phyloP scores from a whole-genome alignment of 176 grass and related monocot genomes.

The Puccinellia tenuiflora region DNA sequence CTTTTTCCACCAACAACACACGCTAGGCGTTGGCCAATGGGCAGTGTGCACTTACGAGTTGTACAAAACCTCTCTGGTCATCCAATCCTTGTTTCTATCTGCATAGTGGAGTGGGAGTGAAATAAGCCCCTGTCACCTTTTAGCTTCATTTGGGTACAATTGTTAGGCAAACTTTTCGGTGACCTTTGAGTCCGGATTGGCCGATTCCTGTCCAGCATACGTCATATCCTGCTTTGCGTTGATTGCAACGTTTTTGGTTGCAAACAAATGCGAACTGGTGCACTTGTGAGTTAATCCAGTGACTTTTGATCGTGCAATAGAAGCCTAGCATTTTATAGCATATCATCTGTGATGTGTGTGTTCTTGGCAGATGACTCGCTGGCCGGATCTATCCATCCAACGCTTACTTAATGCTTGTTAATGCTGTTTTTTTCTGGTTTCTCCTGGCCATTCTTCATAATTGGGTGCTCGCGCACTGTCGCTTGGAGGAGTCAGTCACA shows the following conservation, averaged over 20 bases:
- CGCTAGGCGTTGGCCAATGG: background rate
- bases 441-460: too few relatives aligned
- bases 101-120: background rate
- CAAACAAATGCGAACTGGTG: constrained; percentile 4
- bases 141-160: background rate
- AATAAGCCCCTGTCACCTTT: background rate
- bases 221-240: background rate
- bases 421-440: too few relatives aligned
- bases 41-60: background rate
- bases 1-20: too few relatives aligned
- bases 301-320: background rate
- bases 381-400: background rate
- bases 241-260: constrained; percentile 21
- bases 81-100: background rate
- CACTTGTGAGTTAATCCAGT: background rate
- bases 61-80: background rate
- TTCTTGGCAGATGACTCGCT: background rate
- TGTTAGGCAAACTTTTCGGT: background rate
- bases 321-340: background rate
- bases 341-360: background rate
- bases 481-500: too few relatives aligned
- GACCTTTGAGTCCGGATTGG: background rate
- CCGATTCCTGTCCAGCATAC: background rate
- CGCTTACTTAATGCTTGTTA: background rate
- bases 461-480: too few relatives aligned